These are phyloP conservation scores for Aspergillus phoenicis DNA, from an alignment of 2,329 filamentous ascomycete genomes.

Conservation along the genomic window DNA sequence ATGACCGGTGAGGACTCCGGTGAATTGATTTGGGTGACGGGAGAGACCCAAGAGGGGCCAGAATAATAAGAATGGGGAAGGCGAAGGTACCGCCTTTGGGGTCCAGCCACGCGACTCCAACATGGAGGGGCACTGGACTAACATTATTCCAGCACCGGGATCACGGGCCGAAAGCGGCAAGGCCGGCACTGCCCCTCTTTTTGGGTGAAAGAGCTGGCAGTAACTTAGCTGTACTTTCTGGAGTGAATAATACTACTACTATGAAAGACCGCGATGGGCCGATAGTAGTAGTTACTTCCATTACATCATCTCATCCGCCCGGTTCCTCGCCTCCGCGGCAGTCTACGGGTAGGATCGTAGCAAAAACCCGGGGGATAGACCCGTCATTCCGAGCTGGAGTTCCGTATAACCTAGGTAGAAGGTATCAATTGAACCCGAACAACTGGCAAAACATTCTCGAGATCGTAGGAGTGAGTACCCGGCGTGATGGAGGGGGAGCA, in stretches of 20 bases:
- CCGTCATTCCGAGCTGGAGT: constrained; percentile 12
- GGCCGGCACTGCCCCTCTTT: constrained; percentile 21
- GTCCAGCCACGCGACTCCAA: constrained; percentile 3
- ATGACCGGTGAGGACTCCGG: constrained; percentile 21
- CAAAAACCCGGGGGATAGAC: constrained; percentile 1
- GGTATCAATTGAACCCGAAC: constrained; percentile 18
- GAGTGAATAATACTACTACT: neutral
- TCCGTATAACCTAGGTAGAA: constrained; percentile 28
- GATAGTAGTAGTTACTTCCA: neutral
- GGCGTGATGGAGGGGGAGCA: constrained; percentile 15
- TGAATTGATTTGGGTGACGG: constrained; percentile 27
- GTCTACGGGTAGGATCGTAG: constrained; percentile 11
- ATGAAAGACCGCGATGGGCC: neutral
- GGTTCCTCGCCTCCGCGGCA: neutral
- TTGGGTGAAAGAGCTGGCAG: neutral
- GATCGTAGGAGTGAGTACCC: constrained; percentile 28
- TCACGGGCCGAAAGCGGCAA: constrained; percentile 21
- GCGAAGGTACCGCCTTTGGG: neutral
- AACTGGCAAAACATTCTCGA: constrained; percentile 35
- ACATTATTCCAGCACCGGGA: constrained; percentile 16
- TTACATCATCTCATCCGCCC: constrained; percentile 20
- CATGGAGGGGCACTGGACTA: constrained; percentile 18
- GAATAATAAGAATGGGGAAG: neutral
- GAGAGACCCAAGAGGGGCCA: constrained; percentile 11
- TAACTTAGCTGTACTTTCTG: neutral